These are phyloP conservation scores for Bisporella sp. DNA, from an alignment of 2,329 filamentous ascomycete species.

Conservation along the genomic window DNA sequence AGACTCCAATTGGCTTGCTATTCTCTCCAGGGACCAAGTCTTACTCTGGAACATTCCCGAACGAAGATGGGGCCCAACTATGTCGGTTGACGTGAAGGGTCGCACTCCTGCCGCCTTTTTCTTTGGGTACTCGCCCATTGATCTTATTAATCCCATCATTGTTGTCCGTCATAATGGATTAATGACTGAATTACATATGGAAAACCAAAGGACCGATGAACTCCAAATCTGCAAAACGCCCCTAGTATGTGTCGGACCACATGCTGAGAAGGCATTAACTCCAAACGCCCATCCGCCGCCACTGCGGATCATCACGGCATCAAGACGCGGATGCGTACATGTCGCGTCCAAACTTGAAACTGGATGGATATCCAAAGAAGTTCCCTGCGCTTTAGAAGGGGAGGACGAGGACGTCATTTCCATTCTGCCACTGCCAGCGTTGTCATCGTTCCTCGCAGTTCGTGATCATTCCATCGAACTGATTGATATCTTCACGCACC, in stretches of 20 bases:
- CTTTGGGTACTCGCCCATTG: slow-evolving; percentile 42
- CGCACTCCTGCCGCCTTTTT: slow-evolving; percentile 57
- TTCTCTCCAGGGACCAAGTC: slow-evolving; percentile 50
- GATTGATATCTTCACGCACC: slow-evolving; percentile 50
- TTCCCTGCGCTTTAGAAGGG: slow-evolving; percentile 25
- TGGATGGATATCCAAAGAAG: slow-evolving; percentile 43
- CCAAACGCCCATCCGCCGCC: slow-evolving; percentile 10
- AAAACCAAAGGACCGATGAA: slow-evolving; percentile 32
- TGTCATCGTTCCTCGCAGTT: slow-evolving; percentile 55
- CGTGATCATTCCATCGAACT: slow-evolving; percentile 49
- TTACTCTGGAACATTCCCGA: slow-evolving; percentile 57
- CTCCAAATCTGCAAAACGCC: slow-evolving; percentile 45
- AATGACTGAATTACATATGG: slow-evolving; percentile 50
- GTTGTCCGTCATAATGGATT: slow-evolving; percentile 58
- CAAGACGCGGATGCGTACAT: slow-evolving; percentile 43
- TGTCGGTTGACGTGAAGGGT: slow-evolving; percentile 47
- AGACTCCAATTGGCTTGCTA: slow-evolving; percentile 56
- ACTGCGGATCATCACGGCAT: slow-evolving; percentile 39
- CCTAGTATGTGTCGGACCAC: slow-evolving; percentile 32
- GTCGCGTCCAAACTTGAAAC: slow-evolving; percentile 35
- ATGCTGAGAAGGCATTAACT: slow-evolving; percentile 30
- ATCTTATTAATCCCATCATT: slow-evolving; percentile 41
- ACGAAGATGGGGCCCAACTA: slow-evolving; percentile 47
- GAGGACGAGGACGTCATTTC: slow-evolving; percentile 38
- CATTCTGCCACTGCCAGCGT: slow-evolving; percentile 49